Percentiles rank a stretch among this genome's conserved stretches.
phyloP scores from a whole-genome alignment of 345 rosid genomes.

The Zanthoxylum bungeanum region DNA sequence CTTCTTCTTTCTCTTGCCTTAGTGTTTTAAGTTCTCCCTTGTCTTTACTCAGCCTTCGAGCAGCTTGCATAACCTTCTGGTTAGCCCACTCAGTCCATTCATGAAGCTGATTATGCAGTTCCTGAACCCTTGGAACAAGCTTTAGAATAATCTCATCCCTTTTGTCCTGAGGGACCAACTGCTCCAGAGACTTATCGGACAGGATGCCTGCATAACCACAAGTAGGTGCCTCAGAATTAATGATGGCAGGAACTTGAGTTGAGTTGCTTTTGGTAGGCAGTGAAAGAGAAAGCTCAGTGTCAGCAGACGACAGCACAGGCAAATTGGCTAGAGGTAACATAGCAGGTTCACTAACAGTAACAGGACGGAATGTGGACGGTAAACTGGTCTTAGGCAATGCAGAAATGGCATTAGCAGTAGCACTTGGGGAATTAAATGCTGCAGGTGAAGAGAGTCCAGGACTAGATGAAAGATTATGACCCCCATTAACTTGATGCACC shows the following conservation, averaged over 20 bases:
- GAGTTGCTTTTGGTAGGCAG: conserved; percentile 41
- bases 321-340: conserved; percentile 27
- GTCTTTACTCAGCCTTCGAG: conserved; percentile 78
- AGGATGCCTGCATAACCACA: conserved; percentile 38
- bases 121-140: conserved; percentile 47
- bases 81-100: conserved; percentile 97
- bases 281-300: conserved; percentile 68
- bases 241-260: conserved; percentile 31
- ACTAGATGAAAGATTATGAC: conserved; percentile 22
- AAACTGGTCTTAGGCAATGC: conserved; percentile 28
- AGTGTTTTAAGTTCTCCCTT: conserved; percentile 78
- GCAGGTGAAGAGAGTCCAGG: conserved; percentile 28
- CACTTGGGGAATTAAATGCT: conserved; percentile 30
- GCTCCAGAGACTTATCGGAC: conserved; percentile 40
- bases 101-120: conserved; percentile 67
- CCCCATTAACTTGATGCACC: conserved; percentile 39
- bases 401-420: conserved; percentile 24
- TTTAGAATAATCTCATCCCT: conserved; percentile 56
- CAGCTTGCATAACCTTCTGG: conserved; percentile 96
- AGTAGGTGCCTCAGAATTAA: conserved; percentile 31
- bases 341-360: conserved; percentile 17
- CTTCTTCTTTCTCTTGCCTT: conserved; percentile 88
- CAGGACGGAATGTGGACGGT: conserved; percentile 20
- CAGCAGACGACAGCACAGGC: conserved; percentile 35
- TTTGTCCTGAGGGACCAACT: conserved; percentile 46